A percentile compares a stretch with the other conserved stretches of the same genome.
Conservation (phyloP, 768 basidiomycete species). For the Suillus sp. region DNA sequence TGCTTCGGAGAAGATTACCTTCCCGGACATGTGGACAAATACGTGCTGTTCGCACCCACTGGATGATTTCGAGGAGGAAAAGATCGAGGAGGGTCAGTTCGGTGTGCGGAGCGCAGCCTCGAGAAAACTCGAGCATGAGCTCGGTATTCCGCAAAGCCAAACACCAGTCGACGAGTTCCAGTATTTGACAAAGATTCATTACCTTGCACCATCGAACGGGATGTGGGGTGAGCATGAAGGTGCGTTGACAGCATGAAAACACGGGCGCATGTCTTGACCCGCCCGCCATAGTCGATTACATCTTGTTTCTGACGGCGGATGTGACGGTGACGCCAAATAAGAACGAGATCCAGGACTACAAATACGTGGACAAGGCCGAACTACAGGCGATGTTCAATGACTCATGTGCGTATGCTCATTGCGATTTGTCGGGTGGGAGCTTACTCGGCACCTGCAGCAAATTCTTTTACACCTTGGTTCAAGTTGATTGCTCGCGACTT, state of each 20-base stretch:
- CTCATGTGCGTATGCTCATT: slow-evolving; percentile 48
- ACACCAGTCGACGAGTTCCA: slow-evolving; percentile 86
- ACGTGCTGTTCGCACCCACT: slow-evolving; percentile 98
- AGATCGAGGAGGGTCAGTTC: slow-evolving; percentile 70
- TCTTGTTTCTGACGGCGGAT: slow-evolving; percentile 89
- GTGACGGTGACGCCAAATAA: slow-evolving; percentile 79
- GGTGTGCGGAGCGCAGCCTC: slow-evolving; percentile 92
- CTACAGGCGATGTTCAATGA: slow-evolving; percentile 89
- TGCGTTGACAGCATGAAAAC: slow-evolving; percentile 34
- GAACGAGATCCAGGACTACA: slow-evolving; percentile 91
- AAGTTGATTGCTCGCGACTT: slow-evolving; percentile 96
- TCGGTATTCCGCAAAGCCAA: slow-evolving; percentile 83
- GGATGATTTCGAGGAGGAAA: slow-evolving; percentile 87
- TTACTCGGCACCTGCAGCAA: slow-evolving; percentile 46
- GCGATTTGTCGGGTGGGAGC: slow-evolving; percentile 3
- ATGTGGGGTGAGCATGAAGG: slow-evolving; percentile 99
- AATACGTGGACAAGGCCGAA: slow-evolving; percentile 91
- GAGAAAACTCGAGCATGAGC: slow-evolving; percentile 93
- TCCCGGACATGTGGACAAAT: slow-evolving; percentile 99
- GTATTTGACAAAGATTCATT: slow-evolving; percentile 95
- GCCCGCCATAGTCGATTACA: slow-evolving; percentile 84
- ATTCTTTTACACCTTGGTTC: slow-evolving; percentile 99
- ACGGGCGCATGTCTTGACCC: slow-evolving; percentile 9
- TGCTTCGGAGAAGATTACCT: slow-evolving; percentile 98
- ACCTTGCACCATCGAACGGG: slow-evolving; percentile 90